Evolutionary conservation across 2,329 filamentous ascomycete genomes (phyloP), one percentile per base, ranked within the genome.

Genomic region (Penicillium sp.): DNA sequence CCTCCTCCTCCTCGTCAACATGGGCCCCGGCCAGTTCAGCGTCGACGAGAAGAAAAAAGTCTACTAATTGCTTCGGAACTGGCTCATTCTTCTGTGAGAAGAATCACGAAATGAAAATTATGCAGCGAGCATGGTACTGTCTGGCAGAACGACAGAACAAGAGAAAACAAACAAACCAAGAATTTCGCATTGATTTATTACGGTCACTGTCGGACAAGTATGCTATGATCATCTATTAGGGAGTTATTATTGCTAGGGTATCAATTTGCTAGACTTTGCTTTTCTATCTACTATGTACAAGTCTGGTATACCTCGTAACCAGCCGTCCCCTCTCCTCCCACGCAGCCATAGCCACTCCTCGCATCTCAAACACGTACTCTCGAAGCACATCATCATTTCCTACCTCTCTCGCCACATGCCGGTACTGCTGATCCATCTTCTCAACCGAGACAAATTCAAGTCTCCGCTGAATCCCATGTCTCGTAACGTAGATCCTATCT

Each of bases 1-100:
- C 74, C 89, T 99, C 57, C 83, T 99, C 58, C 87, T 99, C 64
- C 85, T 99, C 64, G 92, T 97, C 78, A 99, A 99, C 85, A 97
- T 94, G 84, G 94, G 94, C 60, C 94, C 94, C 9, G 94, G 94
- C 62, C 92, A 96, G 76, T 89, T 97, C 82, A 96, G 90, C 74
- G 93, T 97, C 75, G 94, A 99, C 77, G 94, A 99, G 85, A 99
- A 99, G 90, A 99, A 99, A 87, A 99, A 99, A 84, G 94, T 99
- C 65, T 99, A 99, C 80, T 99, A 83, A 20, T 53, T n/a, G 18
- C 40, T 23, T 21, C 8, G 40, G 20, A 24, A 26, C 9, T 11
- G 9, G 6, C 1, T 3, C 9, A 23, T 18, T 23, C 20, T n/a
- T n/a, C n/a, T n/a, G n/a, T n/a, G n/a, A 33, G 33, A 7, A 38